Evolutionary conservation across 441 rosid genomes (phyloP).

Genomic region (Gossypium trilobum): DNA sequence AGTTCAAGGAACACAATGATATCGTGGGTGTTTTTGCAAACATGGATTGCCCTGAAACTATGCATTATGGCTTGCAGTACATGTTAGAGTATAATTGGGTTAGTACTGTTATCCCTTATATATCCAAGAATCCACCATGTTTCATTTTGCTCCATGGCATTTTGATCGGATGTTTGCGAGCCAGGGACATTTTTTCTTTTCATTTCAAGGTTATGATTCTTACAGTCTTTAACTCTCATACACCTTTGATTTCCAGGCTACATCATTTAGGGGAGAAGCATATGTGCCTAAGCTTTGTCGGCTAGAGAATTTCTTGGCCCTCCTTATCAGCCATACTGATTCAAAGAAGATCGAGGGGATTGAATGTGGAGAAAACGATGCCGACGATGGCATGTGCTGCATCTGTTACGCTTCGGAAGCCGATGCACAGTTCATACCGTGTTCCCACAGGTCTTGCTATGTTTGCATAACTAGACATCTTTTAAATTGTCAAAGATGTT

Average conservation of each 20-base stretch:
- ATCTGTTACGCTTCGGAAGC: conserved; percentile 68
- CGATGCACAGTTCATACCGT: conserved; percentile 70
- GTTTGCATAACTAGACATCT: conserved; percentile 95
- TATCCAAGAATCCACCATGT: not conserved
- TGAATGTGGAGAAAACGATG: conserved; percentile 27
- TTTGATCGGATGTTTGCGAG: not conserved
- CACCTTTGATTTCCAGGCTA: conserved; percentile 42
- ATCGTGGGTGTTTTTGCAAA: conserved; percentile 66
- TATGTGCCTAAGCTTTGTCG: conserved; percentile 45
- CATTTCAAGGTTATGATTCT: not conserved
- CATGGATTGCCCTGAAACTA: conserved; percentile 75
- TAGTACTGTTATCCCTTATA: conserved; percentile 23
- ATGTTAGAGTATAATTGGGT: conserved; percentile 26
- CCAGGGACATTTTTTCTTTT: not conserved
- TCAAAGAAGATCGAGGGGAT: conserved; percentile 30
- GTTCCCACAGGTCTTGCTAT: conserved; percentile 79
- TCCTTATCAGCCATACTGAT: conserved; percentile 43
- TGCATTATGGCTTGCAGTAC: conserved; percentile 9
- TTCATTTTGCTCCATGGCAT: not conserved
- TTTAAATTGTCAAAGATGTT: conserved; percentile 81
- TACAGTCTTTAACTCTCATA: not conserved
- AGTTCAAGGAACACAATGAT: conserved; percentile 43
- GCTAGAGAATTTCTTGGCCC: conserved; percentile 57
- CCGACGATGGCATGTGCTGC: conserved; percentile 64
- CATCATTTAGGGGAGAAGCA: conserved; percentile 49